Evolutionary conservation across 2,329 filamentous ascomycete species (phyloP), one percentile per base, ranked within the genome.

Genomic region (Trichoderma brevicompactum): DNA sequence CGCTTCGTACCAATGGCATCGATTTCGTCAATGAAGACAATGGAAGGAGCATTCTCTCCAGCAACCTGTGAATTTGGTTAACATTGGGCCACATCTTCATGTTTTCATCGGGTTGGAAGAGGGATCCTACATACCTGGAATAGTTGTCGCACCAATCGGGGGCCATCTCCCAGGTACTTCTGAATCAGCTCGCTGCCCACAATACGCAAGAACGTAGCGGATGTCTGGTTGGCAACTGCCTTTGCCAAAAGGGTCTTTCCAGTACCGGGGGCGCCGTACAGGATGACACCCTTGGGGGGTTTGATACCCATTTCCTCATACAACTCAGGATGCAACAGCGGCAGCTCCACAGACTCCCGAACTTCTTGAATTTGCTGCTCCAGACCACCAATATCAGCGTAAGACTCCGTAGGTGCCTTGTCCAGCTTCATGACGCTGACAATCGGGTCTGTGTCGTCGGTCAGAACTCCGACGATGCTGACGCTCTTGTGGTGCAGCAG

Each of bases 261-360:
- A 8, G 95, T 99, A 79, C 95, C 95, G 0, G 95, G 95, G 5
- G 92, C 93, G 81, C 95, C 95, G 77, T 99, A 99, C 32, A 99
- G 89, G 74, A 99, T 99, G 72, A 99, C 95, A 85, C 95, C 95
- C 86, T 99, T 99, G 67, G 95, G 95, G 5, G 95, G 95, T 80
- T 99, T 99, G 85, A 99, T 98, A 75, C 95, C 95, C 95, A 99
- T 99, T 83, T 99, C 95, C 79, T 99, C 95, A 80, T 99, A 99
- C 60, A 99, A 82, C 80, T 99, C 95, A 0, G 95, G 95, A 77
- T 99, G 95, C 66, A 99, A 84, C 69, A 99, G 83, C 5, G 95
- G 95, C 73, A 99, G 80, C 81, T 99, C 95, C 65, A 99, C 95
- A 1, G 95, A 96, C 82, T 99, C 95, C 71, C 95, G 87, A 52